phyloP scores from a whole-genome alignment of 768 basidiomycete genomes.

The Multifurca ochricompacta region DNA sequence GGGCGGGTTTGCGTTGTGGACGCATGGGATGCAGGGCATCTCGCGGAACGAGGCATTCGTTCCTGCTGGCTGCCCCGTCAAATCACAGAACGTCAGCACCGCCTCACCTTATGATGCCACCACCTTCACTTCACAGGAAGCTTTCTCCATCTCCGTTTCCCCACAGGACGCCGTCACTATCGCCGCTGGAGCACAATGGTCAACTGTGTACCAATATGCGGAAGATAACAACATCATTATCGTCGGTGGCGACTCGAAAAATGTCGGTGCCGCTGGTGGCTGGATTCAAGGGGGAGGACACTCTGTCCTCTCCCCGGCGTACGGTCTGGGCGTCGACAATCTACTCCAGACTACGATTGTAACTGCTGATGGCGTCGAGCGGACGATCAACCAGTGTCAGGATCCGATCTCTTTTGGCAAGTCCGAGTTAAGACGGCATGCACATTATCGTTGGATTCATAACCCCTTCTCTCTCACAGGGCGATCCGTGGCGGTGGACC shows the following conservation, averaged over 20 bases:
- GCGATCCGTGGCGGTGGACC: slow-evolving; percentile 15
- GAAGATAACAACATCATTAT: slow-evolving; percentile 24
- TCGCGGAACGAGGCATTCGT: not conserved
- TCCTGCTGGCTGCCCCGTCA: slow-evolving; percentile 7
- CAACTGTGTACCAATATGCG: slow-evolving; percentile 22
- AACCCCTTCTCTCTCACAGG: not conserved
- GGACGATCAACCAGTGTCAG: slow-evolving; percentile 24
- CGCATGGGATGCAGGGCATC: not conserved
- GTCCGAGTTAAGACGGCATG: no score
- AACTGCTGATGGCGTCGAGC: slow-evolving; percentile 26
- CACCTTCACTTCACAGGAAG: no score
- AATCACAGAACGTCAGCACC: no score
- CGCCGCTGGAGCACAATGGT: slow-evolving; percentile 23
- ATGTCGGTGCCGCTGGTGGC: slow-evolving; percentile 29
- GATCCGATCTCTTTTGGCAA: slow-evolving; percentile 25
- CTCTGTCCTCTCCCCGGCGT: slow-evolving; percentile 24
- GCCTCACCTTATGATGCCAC: no score
- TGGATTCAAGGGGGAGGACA: slow-evolving; percentile 30
- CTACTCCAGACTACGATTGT: slow-evolving; percentile 28
- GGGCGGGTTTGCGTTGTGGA: slow-evolving; percentile 1
- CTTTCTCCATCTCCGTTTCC: no score
- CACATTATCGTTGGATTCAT: not conserved
- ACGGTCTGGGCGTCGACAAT: slow-evolving; percentile 27
- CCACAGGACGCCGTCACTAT: not conserved
- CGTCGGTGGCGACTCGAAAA: slow-evolving; percentile 25